Percentiles rank a stretch among this genome's conserved stretches.
Conservation (phyloP, 345 rosid genomes). For the Corchorus olitorius region DNA sequence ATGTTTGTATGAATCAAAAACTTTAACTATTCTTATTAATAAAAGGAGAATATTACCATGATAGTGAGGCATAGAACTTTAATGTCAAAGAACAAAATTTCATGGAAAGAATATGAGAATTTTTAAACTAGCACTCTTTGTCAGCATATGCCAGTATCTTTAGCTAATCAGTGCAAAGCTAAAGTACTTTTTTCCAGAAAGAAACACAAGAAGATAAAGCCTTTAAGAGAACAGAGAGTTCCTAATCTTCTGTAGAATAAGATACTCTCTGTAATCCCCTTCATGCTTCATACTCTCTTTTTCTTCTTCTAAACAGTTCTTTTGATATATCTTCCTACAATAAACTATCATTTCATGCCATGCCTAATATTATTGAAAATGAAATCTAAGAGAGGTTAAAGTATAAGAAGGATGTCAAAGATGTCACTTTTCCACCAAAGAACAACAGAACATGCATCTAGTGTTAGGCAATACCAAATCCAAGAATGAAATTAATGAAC, state of each 20-base stretch:
- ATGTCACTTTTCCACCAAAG: background rate
- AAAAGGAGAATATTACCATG: background rate
- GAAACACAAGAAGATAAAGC: background rate
- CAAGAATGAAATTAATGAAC: background rate
- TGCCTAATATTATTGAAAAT: background rate
- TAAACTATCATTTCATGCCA: background rate
- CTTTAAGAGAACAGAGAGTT: background rate
- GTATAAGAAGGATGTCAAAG: background rate
- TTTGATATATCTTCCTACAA: background rate
- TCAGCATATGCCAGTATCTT: slow-evolving; percentile 2
- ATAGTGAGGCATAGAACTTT: background rate
- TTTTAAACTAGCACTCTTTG: background rate
- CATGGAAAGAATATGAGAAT: background rate
- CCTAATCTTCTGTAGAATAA: slow-evolving; percentile 14
- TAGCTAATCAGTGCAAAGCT: slow-evolving; percentile 11
- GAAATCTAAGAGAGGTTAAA: background rate
- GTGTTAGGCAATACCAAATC: background rate
- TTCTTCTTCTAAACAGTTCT: background rate
- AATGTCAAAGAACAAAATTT: background rate
- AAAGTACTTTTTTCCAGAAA: background rate
- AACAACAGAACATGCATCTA: background rate
- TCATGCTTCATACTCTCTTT: background rate
- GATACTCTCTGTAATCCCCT: background rate
- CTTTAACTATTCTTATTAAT: background rate
- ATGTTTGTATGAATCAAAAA: background rate